Percentiles rank a stretch among this genome's conserved stretches.
Evolutionary conservation across 2,329 filamentous ascomycete species (phyloP).

Genomic region (Cordyceps fumosorosea): DNA sequence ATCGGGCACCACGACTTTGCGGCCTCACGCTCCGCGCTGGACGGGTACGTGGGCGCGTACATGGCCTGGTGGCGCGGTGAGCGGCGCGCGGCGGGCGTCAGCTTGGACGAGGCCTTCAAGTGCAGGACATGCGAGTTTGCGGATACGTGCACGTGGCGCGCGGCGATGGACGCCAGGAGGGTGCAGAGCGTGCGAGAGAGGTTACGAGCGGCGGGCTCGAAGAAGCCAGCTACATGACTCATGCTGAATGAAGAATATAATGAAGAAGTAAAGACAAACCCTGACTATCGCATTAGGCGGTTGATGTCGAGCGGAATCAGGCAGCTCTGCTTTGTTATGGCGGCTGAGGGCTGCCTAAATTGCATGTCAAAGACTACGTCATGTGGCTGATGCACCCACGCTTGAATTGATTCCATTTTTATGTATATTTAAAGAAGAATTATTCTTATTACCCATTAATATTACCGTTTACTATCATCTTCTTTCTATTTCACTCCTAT

Average conservation of each 20-base stretch:
- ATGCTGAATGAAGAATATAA: neutral
- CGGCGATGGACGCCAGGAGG: slow-evolving; percentile 56
- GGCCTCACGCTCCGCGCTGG: slow-evolving; percentile 58
- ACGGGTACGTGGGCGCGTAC: slow-evolving; percentile 59
- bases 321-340: no score
- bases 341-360: neutral
- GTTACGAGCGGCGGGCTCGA: slow-evolving; percentile 15
- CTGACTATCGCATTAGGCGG: no score
- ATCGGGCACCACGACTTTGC: slow-evolving; percentile 55
- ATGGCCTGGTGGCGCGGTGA: slow-evolving; percentile 87
- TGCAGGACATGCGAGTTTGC: slow-evolving; percentile 80
- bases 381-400: no score
- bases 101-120: slow-evolving; percentile 81
- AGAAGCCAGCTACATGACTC: neutral
- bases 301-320: no score
- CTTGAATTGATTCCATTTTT: neutral
- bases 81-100: slow-evolving; percentile 65
- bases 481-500: no score
- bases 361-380: neutral
- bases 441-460: no score
- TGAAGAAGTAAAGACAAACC: neutral
- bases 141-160: slow-evolving; percentile 71
- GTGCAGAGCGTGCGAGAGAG: slow-evolving; percentile 22
- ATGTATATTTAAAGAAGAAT: no score
- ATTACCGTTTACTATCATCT: no score